Evolutionary conservation across 169 alveolate species (phyloP).

Genomic region (Cryptosporidium andersoni): DNA sequence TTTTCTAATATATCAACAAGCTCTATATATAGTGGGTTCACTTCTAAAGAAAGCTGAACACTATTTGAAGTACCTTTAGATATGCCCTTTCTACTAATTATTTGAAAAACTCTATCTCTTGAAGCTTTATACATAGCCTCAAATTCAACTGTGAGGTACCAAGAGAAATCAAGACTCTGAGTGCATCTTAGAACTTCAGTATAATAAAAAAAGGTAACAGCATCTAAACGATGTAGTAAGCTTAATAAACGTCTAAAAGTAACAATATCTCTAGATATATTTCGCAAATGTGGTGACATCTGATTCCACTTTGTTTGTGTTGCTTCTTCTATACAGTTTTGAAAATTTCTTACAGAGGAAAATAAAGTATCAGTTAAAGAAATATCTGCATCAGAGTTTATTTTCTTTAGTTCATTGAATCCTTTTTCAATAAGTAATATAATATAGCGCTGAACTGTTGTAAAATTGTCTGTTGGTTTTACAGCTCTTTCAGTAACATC

Average conservation of each 20-base stretch:
- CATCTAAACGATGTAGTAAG: conserved; percentile 24
- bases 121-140: conserved; percentile 54
- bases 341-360: conserved; percentile 18
- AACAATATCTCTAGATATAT: conserved; percentile 40
- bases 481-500: conserved; percentile 54
- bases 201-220: conserved; percentile 26
- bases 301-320: conserved; percentile 31
- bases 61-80: not conserved
- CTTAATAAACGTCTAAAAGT: conserved; percentile 27
- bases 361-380: conserved; percentile 14
- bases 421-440: conserved; percentile 43
- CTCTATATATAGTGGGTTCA: conserved; percentile 44
- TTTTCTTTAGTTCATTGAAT: conserved; percentile 36
- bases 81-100: not conserved
- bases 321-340: conserved; percentile 26
- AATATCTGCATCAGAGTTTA: conserved; percentile 21
- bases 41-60: conserved; percentile 45
- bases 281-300: conserved; percentile 18
- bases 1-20: conserved; percentile 23
- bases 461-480: conserved; percentile 45
- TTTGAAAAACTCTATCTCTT: conserved; percentile 35
- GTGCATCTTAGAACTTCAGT: conserved; percentile 16
- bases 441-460: conserved; percentile 14
- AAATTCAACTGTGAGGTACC: conserved; percentile 56
- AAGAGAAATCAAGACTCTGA: conserved; percentile 36